phyloP scores from a whole-genome alignment of 2,329 filamentous ascomycete genomes.

The Alternaria panax region DNA sequence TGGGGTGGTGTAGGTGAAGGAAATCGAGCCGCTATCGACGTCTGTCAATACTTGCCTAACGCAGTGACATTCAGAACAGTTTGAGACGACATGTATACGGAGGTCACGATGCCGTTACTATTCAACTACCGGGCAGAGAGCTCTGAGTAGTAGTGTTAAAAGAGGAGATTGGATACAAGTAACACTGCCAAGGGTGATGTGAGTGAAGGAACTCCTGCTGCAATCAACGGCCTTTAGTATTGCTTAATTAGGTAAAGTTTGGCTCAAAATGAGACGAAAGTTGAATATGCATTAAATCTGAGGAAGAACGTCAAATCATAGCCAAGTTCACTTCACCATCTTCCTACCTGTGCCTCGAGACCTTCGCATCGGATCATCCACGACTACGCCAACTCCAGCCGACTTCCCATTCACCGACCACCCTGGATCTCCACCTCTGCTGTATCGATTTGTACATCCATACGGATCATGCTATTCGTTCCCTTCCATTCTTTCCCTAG shows the following conservation, averaged over 20 bases:
- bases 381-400: conserved; percentile 5
- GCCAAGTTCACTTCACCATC: background rate
- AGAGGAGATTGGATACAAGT: background rate
- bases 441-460: conserved; percentile 38
- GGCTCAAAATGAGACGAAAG: background rate
- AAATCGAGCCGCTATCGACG: background rate
- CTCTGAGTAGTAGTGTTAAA: background rate
- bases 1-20: background rate
- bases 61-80: background rate
- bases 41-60: background rate
- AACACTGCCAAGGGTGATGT: background rate
- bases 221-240: background rate
- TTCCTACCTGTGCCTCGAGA: background rate
- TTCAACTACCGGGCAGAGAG: background rate
- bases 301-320: background rate
- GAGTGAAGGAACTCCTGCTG: background rate
- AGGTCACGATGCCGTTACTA: background rate
- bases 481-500: conserved; percentile 15
- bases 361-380: conserved; percentile 20
- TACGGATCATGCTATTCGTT: background rate
- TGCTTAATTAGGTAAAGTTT: conserved; percentile 1
- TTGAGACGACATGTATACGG: background rate
- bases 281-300: background rate
- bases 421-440: conserved; percentile 40
- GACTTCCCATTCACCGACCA: conserved; percentile 22